Evolutionary conservation across 2,329 filamentous ascomycete species (phyloP).

Genomic region (Purpureocillium lavendulum): DNA sequence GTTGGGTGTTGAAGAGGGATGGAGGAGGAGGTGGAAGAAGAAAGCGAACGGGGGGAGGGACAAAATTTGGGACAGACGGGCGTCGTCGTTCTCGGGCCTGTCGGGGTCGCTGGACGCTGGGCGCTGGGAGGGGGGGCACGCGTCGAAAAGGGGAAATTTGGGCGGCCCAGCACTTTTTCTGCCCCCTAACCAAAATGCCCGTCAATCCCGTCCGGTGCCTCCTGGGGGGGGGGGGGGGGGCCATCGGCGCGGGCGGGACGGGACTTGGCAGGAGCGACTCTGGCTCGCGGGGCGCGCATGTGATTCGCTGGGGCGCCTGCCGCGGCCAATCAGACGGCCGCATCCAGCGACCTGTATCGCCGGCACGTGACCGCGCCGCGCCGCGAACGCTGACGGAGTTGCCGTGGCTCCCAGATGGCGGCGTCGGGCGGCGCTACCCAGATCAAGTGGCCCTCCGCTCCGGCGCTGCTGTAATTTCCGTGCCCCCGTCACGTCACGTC

Average conservation of each 20-base stretch:
- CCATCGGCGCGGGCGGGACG: slow-evolving; percentile 10
- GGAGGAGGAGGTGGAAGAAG: slow-evolving; percentile 16
- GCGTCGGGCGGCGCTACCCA: too few species aligned
- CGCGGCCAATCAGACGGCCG: slow-evolving; percentile 12
- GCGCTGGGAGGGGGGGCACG: too few species aligned
- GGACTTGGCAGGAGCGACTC: slow-evolving; percentile 4
- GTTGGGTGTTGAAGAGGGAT: slow-evolving; percentile 1
- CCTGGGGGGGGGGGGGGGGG: too few species aligned
- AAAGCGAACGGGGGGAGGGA: slow-evolving; percentile 12
- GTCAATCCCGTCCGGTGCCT: too few species aligned
- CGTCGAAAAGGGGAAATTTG: slow-evolving; percentile 30
- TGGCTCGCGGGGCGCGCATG: slow-evolving; percentile 14
- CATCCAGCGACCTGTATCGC: not conserved
- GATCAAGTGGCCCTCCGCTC: too few species aligned
- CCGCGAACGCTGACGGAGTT: too few species aligned
- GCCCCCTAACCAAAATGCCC: not conserved
- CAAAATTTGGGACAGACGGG: slow-evolving; percentile 1
- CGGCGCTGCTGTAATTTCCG: too few species aligned
- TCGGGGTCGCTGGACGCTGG: slow-evolving; percentile 7
- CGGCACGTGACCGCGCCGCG: slow-evolving; percentile 4
- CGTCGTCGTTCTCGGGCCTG: slow-evolving; percentile 1
- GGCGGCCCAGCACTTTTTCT: slow-evolving; percentile 7
- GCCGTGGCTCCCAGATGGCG: too few species aligned
- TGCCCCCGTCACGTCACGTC: too few species aligned
- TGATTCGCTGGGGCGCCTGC: slow-evolving; percentile 18